Base-by-base conservation (phyloP, 1,284 basidiomycete genomes). In the Meripilus lineatus region DNA sequence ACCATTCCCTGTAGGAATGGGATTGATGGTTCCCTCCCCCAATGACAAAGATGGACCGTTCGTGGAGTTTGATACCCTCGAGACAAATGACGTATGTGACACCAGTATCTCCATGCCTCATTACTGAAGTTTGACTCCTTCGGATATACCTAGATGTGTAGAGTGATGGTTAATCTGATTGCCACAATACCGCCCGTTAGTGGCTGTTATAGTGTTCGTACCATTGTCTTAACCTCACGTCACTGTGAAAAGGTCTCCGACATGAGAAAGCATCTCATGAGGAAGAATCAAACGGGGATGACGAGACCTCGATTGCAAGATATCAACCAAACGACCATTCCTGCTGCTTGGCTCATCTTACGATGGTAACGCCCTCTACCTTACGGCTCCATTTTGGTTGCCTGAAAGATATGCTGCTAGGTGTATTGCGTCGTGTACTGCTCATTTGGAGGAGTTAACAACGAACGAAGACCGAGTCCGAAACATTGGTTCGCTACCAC, bases 381-480 rank as follows among this genome's bases (percentile, higher is more conserved):
- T n/a, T n/a, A n/a, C n/a, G n/a, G n/a, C n/a, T n/a, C n/a, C n/a
- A n/a, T n/a, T n/a, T n/a, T n/a, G n/a, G n/a, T n/a, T n/a, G n/a
- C n/a, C n/a, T n/a, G n/a, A n/a, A n/a, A n/a, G n/a, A n/a, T n/a
- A n/a, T n/a, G n/a, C n/a, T 25, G 35, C 2, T 46, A 80, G 78
- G 79, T 75, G 74, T 62, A 69, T 83, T 24, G 79, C 76, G 0
- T 84, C 81, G 14, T 82, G 79, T 54, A 81, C 79, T 1, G 77
- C 80, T 1, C 71, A 81, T 52, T 63, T 83, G 3, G 78, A 84
- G 58, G 77, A 81, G 49, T 70, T 81, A n/a, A 67, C 65, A 3
- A 57, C 66, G 3, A 58, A 60, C 15, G n/a, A n/a, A n/a, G 77
- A 81, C 51, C 58, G 62, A 5, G 65, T 82, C 28, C 65, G 67